Conservation (phyloP, 2,329 filamentous ascomycete species). For the Ilyonectria robusta region DNA sequence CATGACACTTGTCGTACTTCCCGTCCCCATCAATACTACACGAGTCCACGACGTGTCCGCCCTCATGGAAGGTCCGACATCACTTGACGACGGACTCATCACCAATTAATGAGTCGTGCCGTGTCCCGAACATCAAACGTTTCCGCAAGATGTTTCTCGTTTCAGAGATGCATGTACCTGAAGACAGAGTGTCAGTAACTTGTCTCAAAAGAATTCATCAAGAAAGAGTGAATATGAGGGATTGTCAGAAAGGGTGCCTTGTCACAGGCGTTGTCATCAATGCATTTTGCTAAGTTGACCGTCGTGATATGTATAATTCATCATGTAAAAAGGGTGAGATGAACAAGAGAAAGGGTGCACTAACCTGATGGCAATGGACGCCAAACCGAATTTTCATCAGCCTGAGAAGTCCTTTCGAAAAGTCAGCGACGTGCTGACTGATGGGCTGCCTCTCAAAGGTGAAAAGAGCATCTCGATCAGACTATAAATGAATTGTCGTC, state of each 20-base stretch:
- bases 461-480: conserved; percentile 47
- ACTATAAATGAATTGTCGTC: conserved; percentile 57
- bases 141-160: neutral
- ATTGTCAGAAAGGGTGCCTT: conserved; percentile 56
- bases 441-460: conserved; percentile 35
- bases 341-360: conserved; percentile 32
- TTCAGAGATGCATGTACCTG: neutral
- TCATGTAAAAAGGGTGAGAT: conserved; percentile 51
- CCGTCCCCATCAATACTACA: neutral
- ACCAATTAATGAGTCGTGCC: neutral
- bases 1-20: neutral
- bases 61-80: neutral
- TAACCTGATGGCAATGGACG: conserved; percentile 41
- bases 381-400: neutral
- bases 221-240: conserved; percentile 7
- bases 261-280: conserved; percentile 64
- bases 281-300: conserved; percentile 64
- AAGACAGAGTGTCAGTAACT: conserved; percentile 19
- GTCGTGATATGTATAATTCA: conserved; percentile 61
- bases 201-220: conserved; percentile 28
- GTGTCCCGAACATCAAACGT: neutral
- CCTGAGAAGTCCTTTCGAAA: conserved; percentile 25
- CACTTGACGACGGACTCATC: neutral
- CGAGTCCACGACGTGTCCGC: neutral
- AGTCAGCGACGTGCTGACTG: conserved; percentile 43